Evolutionary conservation across 768 basidiomycete species (phyloP), one percentile per base, ranked within the genome.

Genomic region (Coprinopsis marcescibilis): DNA sequence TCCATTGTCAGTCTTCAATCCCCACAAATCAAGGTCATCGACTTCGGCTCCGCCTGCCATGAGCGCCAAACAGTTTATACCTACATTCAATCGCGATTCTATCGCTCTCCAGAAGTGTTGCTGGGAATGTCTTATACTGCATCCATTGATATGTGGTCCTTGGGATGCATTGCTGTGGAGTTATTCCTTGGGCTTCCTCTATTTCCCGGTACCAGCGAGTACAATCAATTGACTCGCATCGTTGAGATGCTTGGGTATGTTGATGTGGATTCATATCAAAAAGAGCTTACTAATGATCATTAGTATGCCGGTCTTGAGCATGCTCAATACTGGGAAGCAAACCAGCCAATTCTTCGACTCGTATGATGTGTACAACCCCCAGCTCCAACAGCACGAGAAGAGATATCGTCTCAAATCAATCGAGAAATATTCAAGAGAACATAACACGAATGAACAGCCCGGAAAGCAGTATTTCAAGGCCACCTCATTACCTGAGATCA

Each of bases 21-120:
- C 8, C 95, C 95, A 2, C 86, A 92, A 65, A 97, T 98, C 72
- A 98, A 98, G 68, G 89, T 99, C 43, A 98, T 99, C 61, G 95
- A 98, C 70, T 98, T 98, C 68, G 96, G 96, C 33, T 97, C 94
- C 3, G 93, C 96, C 14, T 99, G 96, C 62, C 94, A 97, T 62
- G 96, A 98, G 68, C 85, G 90, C 57, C 94, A 97, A 66, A 99
- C 95, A n/a, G 93, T 98, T 34, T 99, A 99, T 65, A 99, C 96
- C 3, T 99, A 99, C 68, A 98, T 99, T 62, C 96, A 99, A 61
- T 97, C 94, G 7, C 80, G 96, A 41, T 99, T 99, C 71, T 99
- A 99, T 64, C 88, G 96, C 35, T 95, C 91, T 2, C 96, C 96
- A 11, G 96, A 99, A 68, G 96, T 99, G 14, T 75, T 99, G 23